These are phyloP conservation scores for Geosmithia putterillii DNA, from an alignment of 2,329 filamentous ascomycete genomes.

Conservation along the genomic window DNA sequence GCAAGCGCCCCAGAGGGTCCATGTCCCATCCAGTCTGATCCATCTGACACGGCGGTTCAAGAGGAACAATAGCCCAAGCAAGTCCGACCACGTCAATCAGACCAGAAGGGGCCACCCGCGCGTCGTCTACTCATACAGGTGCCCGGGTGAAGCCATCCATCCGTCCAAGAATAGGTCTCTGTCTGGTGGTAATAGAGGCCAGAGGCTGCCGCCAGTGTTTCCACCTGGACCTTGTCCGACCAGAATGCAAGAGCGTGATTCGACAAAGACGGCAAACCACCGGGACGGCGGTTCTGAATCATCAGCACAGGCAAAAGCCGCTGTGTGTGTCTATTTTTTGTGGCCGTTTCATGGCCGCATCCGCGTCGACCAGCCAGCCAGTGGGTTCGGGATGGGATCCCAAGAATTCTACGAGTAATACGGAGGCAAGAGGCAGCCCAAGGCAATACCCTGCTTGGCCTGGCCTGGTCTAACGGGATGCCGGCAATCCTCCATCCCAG, in stretches of 20 bases:
- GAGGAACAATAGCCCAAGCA: too few relatives aligned
- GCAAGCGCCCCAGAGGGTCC: too few relatives aligned
- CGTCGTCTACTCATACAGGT: background rate
- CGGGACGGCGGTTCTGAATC: background rate
- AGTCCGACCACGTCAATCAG: too few relatives aligned
- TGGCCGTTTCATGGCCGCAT: slow-evolving; percentile 1
- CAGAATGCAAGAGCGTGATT: background rate
- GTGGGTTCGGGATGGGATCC: background rate
- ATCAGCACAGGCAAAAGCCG: too few relatives aligned
- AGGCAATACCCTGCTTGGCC: too few relatives aligned
- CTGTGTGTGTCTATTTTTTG: background rate
- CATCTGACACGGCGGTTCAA: too few relatives aligned
- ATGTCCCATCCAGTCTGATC: too few relatives aligned
- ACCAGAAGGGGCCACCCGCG: too few relatives aligned
- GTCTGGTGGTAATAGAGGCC: background rate
- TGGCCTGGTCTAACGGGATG: too few relatives aligned
- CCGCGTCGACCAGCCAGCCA: background rate
- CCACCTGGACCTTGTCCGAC: background rate
- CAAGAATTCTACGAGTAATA: too few relatives aligned
- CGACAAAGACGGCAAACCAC: background rate
- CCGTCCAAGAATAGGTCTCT: background rate
- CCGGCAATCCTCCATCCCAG: too few relatives aligned
- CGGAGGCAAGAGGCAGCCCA: too few relatives aligned
- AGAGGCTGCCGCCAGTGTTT: background rate
- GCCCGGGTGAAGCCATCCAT: background rate